Conservation (phyloP, 2,329 filamentous ascomycete genomes). For the Calonectria naviculata region DNA sequence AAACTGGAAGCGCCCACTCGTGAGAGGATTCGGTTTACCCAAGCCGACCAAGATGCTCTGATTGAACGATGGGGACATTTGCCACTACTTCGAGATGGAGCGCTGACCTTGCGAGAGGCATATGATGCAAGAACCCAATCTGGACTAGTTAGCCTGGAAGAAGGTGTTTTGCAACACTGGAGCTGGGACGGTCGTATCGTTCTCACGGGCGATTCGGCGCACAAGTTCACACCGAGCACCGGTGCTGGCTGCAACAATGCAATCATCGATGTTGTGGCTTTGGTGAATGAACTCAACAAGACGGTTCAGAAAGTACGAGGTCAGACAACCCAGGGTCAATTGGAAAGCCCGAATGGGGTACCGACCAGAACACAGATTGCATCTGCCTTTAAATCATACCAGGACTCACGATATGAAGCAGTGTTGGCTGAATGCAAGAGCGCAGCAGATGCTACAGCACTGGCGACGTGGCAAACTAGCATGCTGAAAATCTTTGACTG, state of each 20-base stretch:
- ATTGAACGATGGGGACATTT: conserved; percentile 33
- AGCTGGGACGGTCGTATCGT: conserved; percentile 47
- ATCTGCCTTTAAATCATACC: not conserved
- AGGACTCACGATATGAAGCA: not conserved
- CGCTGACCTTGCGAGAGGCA: conserved; percentile 44
- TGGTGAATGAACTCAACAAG: conserved; percentile 42
- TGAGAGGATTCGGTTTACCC: conserved; percentile 24
- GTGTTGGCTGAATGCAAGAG: not conserved
- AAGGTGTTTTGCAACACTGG: conserved; percentile 50
- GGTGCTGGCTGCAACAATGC: conserved; percentile 50
- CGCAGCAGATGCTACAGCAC: not conserved
- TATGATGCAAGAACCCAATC: conserved; percentile 36
- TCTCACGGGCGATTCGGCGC: conserved; percentile 49
- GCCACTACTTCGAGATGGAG: conserved; percentile 24
- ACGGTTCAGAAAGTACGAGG: not conserved
- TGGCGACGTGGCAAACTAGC: not conserved
- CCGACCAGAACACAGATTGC: not conserved
- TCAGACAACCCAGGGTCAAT: not conserved
- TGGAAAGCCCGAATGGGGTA: not conserved
- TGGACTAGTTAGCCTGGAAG: conserved; percentile 48
- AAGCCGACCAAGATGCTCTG: conserved; percentile 25
- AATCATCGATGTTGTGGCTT: conserved; percentile 44
- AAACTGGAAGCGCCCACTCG: conserved; percentile 29
- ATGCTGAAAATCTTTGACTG: not conserved
- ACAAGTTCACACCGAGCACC: conserved; percentile 51